These are phyloP conservation scores for Penicillium fuscoglaucum DNA, from an alignment of 2,329 filamentous ascomycete species.

Conservation along the genomic window DNA sequence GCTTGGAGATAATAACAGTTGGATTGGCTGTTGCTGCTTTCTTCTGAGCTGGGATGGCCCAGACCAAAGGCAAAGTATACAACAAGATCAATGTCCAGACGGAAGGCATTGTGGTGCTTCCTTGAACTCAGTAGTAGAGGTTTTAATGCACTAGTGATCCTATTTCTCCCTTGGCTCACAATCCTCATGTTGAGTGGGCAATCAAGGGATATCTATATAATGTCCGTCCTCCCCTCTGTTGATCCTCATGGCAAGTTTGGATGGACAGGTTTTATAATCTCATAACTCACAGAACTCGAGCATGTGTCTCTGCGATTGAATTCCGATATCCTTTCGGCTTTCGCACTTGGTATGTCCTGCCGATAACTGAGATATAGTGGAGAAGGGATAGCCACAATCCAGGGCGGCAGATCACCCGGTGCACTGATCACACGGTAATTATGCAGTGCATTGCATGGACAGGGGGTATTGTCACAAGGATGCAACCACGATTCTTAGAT, in stretches of 20 bases:
- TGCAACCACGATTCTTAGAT: not conserved
- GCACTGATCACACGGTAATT: not conserved
- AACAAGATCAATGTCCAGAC: conserved; percentile 6
- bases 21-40: conserved; percentile 48
- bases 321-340: not conserved
- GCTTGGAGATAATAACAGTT: conserved; percentile 55
- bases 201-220: conserved; percentile 1
- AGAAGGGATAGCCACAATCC: not conserved
- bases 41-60: conserved; percentile 31
- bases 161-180: not conserved
- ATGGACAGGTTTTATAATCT: not conserved
- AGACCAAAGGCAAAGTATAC: conserved; percentile 10
- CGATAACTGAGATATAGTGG: not conserved
- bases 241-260: no score
- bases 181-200: not conserved
- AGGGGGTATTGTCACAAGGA: not conserved
- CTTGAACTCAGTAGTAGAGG: not conserved
- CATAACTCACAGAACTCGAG: not conserved
- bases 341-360: not conserved
- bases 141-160: not conserved
- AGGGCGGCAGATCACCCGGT: not conserved
- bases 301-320: no score
- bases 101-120: conserved; percentile 4
- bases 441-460: not conserved
- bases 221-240: not conserved